Percentiles rank a stretch among this genome's conserved stretches.
phyloP scores from a whole-genome alignment of 192 early-diverging fungal species.

The Backusella australiensis region DNA sequence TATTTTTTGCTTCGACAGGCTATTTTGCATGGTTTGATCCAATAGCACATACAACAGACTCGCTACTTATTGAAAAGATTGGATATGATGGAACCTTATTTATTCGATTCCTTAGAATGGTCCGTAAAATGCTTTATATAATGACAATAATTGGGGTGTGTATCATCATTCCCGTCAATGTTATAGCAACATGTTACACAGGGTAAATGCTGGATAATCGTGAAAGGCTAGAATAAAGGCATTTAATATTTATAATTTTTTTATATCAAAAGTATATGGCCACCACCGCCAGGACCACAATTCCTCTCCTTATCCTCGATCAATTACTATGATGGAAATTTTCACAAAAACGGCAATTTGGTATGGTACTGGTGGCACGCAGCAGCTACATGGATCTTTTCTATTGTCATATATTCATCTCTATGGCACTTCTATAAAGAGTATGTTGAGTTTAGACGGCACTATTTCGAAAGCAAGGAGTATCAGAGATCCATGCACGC shows the following conservation, averaged over 20 bases:
- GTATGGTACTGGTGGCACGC: constrained; percentile 64
- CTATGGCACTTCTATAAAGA: constrained; percentile 50
- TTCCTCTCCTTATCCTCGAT: constrained; percentile 26
- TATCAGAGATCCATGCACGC: constrained; percentile 66
- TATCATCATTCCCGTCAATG: constrained; percentile 63
- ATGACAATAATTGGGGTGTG: constrained; percentile 59
- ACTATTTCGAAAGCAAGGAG: constrained; percentile 55
- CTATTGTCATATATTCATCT: constrained; percentile 47
- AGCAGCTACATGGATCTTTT: constrained; percentile 57
- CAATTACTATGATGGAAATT: constrained; percentile 21
- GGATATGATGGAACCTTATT: constrained; percentile 71
- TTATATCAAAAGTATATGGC: constrained; percentile 14
- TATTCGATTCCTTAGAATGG: constrained; percentile 62
- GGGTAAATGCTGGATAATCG: constrained; percentile 41
- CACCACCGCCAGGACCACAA: constrained; percentile 15
- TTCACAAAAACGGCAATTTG: constrained; percentile 23
- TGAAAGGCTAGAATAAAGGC: not conserved
- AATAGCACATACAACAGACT: constrained; percentile 56
- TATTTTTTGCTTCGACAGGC: not conserved
- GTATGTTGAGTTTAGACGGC: constrained; percentile 50
- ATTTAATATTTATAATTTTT: not conserved
- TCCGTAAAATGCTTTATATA: constrained; percentile 52
- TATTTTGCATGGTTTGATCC: constrained; percentile 64
- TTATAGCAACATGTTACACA: constrained; percentile 41
- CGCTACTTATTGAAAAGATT: constrained; percentile 58